A percentile compares a stretch with the other conserved stretches of the same genome.
Conservation (phyloP, 2,329 filamentous ascomycete species). For the Alternaria ventricosa region DNA sequence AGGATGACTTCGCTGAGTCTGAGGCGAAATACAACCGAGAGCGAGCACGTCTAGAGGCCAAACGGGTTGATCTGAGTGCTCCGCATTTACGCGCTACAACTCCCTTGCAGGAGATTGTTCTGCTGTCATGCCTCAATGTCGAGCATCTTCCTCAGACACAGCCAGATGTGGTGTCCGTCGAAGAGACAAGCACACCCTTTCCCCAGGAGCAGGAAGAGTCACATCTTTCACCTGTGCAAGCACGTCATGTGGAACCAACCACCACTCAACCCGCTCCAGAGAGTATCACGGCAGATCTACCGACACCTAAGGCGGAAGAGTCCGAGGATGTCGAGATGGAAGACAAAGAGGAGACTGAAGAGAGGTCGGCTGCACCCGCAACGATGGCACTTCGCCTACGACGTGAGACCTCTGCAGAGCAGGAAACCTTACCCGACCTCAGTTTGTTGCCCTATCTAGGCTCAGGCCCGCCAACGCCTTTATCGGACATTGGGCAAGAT, state of each 20-base stretch:
- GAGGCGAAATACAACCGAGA: constrained; percentile 56
- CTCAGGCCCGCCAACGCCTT: constrained; percentile 52
- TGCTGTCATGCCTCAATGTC: constrained; percentile 48
- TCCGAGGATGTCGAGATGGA: constrained; percentile 40
- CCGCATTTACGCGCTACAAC: constrained; percentile 52
- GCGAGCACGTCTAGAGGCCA: constrained; percentile 52
- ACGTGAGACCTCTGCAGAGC: constrained; percentile 38
- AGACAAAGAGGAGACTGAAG: constrained; percentile 22
- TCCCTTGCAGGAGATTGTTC: constrained; percentile 53
- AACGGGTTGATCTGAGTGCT: constrained; percentile 52
- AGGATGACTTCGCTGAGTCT: constrained; percentile 54
- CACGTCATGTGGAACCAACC: constrained; percentile 4
- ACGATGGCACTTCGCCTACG: constrained; percentile 41
- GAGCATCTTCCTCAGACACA: constrained; percentile 33
- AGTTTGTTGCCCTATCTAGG: constrained; percentile 54
- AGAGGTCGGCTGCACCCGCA: constrained; percentile 39
- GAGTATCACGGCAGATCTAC: constrained; percentile 31
- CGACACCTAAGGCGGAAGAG: constrained; percentile 47
- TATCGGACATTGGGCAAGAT: constrained; percentile 53
- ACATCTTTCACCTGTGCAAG: constrained; percentile 2
- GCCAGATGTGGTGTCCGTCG: constrained; percentile 11
- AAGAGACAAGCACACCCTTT: constrained; percentile 27
- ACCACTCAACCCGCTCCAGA: constrained; percentile 21
- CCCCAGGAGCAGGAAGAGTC: constrained; percentile 23
- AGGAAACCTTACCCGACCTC: constrained; percentile 50